Conservation (phyloP, 176 grass and related monocot species). For the Eleusine indica region DNA sequence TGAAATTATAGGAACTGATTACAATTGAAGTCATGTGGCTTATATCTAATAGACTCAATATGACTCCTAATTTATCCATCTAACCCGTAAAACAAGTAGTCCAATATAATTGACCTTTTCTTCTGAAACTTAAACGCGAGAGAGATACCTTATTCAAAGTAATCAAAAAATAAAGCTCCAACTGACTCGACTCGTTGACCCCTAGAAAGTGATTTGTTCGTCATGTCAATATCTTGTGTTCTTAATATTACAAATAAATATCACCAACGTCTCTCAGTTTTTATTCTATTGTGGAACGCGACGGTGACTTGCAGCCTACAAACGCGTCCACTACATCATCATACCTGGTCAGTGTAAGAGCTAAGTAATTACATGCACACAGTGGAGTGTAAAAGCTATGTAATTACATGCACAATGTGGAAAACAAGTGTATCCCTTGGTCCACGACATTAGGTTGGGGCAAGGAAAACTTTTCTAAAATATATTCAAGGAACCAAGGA, state of each 20-base stretch:
- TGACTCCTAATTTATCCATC: background rate
- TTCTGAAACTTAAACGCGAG: background rate
- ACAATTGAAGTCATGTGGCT: background rate
- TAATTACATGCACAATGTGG: background rate
- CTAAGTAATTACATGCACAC: constrained; percentile 8
- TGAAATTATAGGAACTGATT: background rate
- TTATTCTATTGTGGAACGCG: no score
- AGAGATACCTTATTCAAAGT: background rate
- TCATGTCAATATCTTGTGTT: no score
- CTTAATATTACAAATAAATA: no score
- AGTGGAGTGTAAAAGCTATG: background rate
- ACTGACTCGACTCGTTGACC: background rate
- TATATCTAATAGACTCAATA: background rate
- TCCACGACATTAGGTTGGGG: background rate
- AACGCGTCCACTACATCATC: no score
- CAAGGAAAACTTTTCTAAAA: background rate
- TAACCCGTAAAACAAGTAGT: background rate
- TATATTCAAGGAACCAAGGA: background rate
- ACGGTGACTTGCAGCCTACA: no score
- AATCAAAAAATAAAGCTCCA: background rate
- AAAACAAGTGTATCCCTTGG: background rate
- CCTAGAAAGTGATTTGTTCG: no score
- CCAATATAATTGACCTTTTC: constrained; percentile 7
- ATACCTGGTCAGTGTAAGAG: no score
- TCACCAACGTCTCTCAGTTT: no score